phyloP scores from a whole-genome alignment of 768 basidiomycete species.

The Stropharia rugosoannulata region DNA sequence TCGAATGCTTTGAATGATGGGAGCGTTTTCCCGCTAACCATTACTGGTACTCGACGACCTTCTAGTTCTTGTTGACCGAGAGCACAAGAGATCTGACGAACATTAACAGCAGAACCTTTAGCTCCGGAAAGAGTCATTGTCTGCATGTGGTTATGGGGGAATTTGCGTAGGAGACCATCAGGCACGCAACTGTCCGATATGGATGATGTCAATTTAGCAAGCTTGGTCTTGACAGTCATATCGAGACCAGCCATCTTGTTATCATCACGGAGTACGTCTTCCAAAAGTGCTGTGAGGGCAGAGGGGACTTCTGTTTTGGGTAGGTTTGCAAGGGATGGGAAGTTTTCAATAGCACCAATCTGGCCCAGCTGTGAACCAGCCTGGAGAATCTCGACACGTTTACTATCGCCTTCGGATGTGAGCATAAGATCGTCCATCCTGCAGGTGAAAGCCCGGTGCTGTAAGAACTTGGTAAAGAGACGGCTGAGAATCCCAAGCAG shows the following conservation, averaged over 20 bases:
- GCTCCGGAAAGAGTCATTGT: conserved; percentile 98
- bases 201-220: conserved; percentile 84
- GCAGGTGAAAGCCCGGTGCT: conserved; percentile 96
- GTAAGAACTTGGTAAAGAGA: conserved; percentile 94
- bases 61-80: conserved; percentile 98
- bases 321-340: conserved; percentile 66
- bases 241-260: conserved; percentile 97
- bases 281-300: conserved; percentile 67
- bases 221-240: conserved; percentile 83
- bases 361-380: conserved; percentile 74
- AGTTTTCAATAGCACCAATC: conserved; percentile 87
- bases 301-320: conserved; percentile 52
- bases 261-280: conserved; percentile 93
- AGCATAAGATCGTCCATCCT: conserved; percentile 97
- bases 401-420: conserved; percentile 75
- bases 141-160: conserved; percentile 99
- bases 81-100: conserved; percentile 95
- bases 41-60: conserved; percentile 97
- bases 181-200: conserved; percentile 90
- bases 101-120: conserved; percentile 97
- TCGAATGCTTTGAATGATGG: conserved; percentile 97
- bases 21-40: conserved; percentile 98
- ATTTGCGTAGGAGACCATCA: conserved; percentile 82
- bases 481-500: conserved; percentile 92
- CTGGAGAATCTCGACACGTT: conserved; percentile 65